Evolutionary conservation across 2,329 filamentous ascomycete genomes (phyloP), one percentile per base, ranked within the genome.

Genomic region (Calonectria ilicicola): DNA sequence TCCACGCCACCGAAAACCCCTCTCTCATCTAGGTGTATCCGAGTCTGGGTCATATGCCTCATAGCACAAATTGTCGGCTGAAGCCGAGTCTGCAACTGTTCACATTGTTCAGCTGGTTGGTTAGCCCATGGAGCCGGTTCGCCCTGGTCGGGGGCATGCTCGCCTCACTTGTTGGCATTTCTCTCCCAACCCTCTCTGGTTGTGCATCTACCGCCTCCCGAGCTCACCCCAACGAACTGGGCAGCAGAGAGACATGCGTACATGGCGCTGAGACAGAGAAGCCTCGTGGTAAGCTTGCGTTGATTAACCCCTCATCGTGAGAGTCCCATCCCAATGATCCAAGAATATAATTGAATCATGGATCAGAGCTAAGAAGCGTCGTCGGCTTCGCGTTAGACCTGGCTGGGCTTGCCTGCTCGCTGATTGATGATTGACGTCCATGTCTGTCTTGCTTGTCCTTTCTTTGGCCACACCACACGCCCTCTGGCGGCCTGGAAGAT

Each of bases 251-350:
- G 69, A 68, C 70, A 72, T 73, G 60, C 29, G 46, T 75, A 66
- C 46, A 74, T 77, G 70, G 74, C 65, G 62, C 73, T 77, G 74
- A 76, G 75, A 74, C 72, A 73, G 70, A 65, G 66, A 58, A 69
- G 70, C 60, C 46, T 72, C 64, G 62, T 72, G 47, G 65, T 58
- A 63, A 63, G 19, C 27, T 44, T 75, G 51, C 42, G 69, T 69
- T 60, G 58, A 51, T 74, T 77, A 75, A 76, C 77, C 76, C 74
- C 77, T 79, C 77, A 78, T 69, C 74, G 72, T 72, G 40, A 47
- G 65, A 64, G 67, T 53, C 67, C 72, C 68, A 74, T 74, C 56
- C 64, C 56, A 64, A 72, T 66, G 69, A 65, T 68, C 66, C 68
- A 69, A 42, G 58, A 12, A 35, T 26, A 44, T 15, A 44, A 27